phyloP scores from a whole-genome alignment of 306 rosid genomes.

The Ochetophila trinervis region DNA sequence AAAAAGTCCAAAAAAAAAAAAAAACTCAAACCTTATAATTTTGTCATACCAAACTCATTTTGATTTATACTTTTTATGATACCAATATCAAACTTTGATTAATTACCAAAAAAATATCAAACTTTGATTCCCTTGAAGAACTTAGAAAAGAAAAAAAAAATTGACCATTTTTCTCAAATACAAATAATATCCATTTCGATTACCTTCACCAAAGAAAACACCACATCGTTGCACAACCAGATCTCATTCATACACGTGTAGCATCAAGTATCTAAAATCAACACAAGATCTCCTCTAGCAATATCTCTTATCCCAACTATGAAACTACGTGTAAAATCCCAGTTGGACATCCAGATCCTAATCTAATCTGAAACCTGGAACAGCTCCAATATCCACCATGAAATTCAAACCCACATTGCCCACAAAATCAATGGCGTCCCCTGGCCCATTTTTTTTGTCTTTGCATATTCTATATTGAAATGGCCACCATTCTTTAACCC shows the following conservation, averaged over 20 bases:
- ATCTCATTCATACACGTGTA: conserved; percentile 24
- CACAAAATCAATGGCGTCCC: conserved; percentile 34
- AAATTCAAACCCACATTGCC: conserved; percentile 22
- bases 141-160: too few relatives aligned
- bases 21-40: too few relatives aligned
- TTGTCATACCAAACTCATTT: too few relatives aligned
- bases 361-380: conserved; percentile 46
- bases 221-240: background rate
- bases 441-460: conserved; percentile 25
- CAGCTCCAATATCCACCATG: conserved; percentile 42
- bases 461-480: conserved; percentile 19
- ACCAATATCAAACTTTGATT: too few relatives aligned
- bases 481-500: conserved; percentile 3
- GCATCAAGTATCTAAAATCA: background rate
- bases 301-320: conserved; percentile 57
- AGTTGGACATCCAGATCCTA: conserved; percentile 69
- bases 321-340: conserved; percentile 41
- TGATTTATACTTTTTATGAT: too few relatives aligned
- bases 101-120: too few relatives aligned
- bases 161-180: too few relatives aligned
- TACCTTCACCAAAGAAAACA: background rate
- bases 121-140: too few relatives aligned
- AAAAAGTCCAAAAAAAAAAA: too few relatives aligned
- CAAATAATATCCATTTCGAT: too few relatives aligned
- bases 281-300: background rate